Base-by-base conservation (phyloP, 176 grass and related monocot species). In the Oryza brachyantha region DNA sequence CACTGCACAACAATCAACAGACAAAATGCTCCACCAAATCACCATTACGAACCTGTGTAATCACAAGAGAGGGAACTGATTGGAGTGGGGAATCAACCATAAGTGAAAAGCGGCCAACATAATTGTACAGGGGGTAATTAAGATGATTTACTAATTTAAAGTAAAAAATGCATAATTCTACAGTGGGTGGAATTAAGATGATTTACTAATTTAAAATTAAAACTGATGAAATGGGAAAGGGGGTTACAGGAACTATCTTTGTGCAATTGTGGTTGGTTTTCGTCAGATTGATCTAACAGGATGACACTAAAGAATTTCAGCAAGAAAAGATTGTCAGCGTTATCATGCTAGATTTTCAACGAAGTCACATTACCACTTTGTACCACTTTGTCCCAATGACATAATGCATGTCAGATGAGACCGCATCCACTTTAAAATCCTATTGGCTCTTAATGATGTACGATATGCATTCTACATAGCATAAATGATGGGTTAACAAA, bases 1-100 rank as follows among this genome's bases (percentile, higher is more conserved):
- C 31, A 32, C 31, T 32, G 31, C 31, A 32, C 31, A 32, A 32
- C 31, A 32, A 4, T 32, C n/a, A n/a, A n/a, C n/a, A n/a, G n/a
- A n/a, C n/a, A n/a, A n/a, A n/a, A n/a, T n/a, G n/a, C n/a, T n/a
- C n/a, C n/a, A n/a, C n/a, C n/a, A n/a, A n/a, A n/a, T n/a, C n/a
- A 32, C 42, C 50, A 59, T 81, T 58, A 21, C 60, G 76, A 48
- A 84, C 87, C 72, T 89, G 86, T 38, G 50, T n/a, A n/a, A 38
- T 7, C 54, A 65, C 61, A 39, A 8, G 64, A 34, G 16, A 68
- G 29, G 7, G 10, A 10, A 3, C 24, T 21, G 34, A 8, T 61
- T 4, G 29, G 12, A 42, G 14, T 24, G 57, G 17, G 43, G 48
- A 57, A 68, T 52, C 21, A 50, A 42, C 28, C 37, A 9, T 67